These are phyloP conservation scores for Penicillium sp. DNA, from an alignment of 2,329 filamentous ascomycete species.

Conservation along the genomic window DNA sequence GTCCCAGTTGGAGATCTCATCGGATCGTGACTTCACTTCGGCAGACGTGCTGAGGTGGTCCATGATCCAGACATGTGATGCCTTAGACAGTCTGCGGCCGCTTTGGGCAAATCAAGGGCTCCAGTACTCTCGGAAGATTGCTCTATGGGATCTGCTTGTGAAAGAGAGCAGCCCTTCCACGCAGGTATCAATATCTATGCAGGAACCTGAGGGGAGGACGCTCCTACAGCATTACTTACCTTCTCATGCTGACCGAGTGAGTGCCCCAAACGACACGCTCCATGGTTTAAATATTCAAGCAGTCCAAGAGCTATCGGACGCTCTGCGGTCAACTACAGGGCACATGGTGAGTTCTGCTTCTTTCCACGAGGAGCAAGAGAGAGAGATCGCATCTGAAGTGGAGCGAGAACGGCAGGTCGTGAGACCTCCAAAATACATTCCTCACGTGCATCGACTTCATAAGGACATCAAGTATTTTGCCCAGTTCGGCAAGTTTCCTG, in stretches of 20 bases:
- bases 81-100: background rate
- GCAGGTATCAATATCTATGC: background rate
- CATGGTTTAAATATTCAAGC: background rate
- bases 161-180: background rate
- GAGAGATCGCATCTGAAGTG: constrained; percentile 57
- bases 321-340: background rate
- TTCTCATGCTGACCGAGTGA: background rate
- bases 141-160: background rate
- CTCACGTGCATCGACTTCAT: constrained; percentile 33
- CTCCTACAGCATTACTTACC: constrained; percentile 12
- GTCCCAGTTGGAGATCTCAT: background rate
- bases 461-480: constrained; percentile 11
- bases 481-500: constrained; percentile 5
- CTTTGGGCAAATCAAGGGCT: background rate
- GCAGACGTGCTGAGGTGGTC: background rate
- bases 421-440: constrained; percentile 40
- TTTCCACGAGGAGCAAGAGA: constrained; percentile 65
- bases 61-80: background rate
- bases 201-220: constrained; percentile 2
- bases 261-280: background rate
- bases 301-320: constrained; percentile 3
- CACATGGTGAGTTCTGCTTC: constrained; percentile 48
- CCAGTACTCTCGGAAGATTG: background rate
- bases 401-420: constrained; percentile 58
- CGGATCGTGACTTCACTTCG: background rate